A percentile compares a stretch with the other conserved stretches of the same genome.
phyloP scores from a whole-genome alignment of 345 rosid genomes.

The Eucalyptus cladocalyx region DNA sequence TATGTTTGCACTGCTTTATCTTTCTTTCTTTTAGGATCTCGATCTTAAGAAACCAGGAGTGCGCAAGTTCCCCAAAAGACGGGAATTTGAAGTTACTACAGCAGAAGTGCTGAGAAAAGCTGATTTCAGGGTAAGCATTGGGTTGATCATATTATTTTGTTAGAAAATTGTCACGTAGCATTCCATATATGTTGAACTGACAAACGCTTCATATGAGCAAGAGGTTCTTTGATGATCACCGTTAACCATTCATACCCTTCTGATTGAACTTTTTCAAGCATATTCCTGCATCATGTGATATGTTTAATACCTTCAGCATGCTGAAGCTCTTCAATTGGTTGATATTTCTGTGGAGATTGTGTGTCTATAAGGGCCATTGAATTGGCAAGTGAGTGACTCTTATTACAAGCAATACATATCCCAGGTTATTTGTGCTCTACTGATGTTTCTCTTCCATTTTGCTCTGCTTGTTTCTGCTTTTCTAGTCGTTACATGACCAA shows the following conservation, averaged over 20 bases:
- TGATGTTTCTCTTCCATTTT: neutral
- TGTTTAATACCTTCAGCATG: neutral
- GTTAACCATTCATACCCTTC: neutral
- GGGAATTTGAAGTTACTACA: conserved; percentile 40
- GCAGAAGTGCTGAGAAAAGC: conserved; percentile 52
- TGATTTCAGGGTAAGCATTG: conserved; percentile 72
- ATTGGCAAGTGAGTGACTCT: neutral
- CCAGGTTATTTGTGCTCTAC: neutral
- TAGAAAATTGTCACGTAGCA: neutral
- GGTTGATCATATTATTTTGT: neutral
- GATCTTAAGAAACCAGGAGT: conserved; percentile 37
- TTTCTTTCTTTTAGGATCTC: conserved; percentile 28
- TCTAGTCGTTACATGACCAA: neutral
- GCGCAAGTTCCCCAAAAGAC: conserved; percentile 4
- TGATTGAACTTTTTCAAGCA: neutral
- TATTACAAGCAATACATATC: neutral
- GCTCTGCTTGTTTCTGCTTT: neutral
- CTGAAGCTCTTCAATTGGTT: neutral
- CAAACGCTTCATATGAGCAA: neutral
- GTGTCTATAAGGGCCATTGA: neutral
- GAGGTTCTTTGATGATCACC: neutral
- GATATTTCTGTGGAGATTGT: neutral
- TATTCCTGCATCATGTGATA: neutral
- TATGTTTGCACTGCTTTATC: neutral
- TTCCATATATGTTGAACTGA: neutral